A percentile compares a stretch with the other conserved stretches of the same genome.
phyloP scores from a whole-genome alignment of 2,329 filamentous ascomycete genomes.

The Alternaria alternata region DNA sequence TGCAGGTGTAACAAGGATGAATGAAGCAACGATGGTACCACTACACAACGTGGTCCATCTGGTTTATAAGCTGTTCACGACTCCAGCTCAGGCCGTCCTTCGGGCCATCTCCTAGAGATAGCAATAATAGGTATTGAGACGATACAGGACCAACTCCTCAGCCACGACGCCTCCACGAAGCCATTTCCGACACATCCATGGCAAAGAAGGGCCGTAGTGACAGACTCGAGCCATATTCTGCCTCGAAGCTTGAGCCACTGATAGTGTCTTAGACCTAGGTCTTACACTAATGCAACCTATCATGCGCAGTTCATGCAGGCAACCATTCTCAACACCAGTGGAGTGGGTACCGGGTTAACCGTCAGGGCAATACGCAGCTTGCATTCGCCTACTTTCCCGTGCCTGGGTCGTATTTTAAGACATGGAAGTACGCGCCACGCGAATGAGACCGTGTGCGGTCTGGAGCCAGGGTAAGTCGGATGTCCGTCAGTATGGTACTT shows the following conservation, averaged over 20 bases:
- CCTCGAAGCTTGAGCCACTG: not conserved
- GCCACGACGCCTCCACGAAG: conserved; percentile 1
- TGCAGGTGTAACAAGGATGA: not conserved
- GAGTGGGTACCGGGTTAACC: not conserved
- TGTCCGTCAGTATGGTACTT: not conserved
- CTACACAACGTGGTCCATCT: not conserved
- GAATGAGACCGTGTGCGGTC: not conserved
- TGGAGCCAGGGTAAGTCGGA: not conserved
- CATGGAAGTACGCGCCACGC: not conserved
- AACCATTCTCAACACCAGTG: not conserved
- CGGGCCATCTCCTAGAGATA: not conserved
- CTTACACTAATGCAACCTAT: not conserved
- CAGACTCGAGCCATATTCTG: not conserved
- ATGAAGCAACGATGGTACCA: not conserved
- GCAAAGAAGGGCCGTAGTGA: not conserved
- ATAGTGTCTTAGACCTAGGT: not conserved
- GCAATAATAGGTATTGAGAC: not conserved
- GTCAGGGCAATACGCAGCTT: not conserved
- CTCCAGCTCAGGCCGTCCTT: not conserved
- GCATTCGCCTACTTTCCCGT: not conserved
- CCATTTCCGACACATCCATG: not conserved
- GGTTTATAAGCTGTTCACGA: not conserved
- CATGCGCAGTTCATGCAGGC: not conserved
- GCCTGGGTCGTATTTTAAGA: not conserved
- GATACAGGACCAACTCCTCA: not conserved